Percentiles rank a stretch among this genome's conserved stretches.
These are phyloP conservation scores for Hypoxylon sp. DNA, from an alignment of 2,329 filamentous ascomycete species.

Conservation along the genomic window DNA sequence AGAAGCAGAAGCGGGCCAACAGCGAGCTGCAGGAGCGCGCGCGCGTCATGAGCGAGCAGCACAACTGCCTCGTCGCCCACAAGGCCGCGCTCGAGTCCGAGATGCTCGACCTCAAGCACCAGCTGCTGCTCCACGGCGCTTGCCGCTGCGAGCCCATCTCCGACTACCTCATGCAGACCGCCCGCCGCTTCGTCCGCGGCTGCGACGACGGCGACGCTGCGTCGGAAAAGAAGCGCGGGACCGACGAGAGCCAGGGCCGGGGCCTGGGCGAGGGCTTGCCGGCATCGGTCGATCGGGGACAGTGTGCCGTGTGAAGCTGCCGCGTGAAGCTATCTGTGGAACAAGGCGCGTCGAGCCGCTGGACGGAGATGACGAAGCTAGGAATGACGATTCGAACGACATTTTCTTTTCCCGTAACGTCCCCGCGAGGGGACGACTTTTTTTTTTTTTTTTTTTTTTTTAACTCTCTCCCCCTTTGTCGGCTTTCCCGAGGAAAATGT, in stretches of 20 bases:
- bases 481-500: too few relatives aligned
- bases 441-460: too few relatives aligned
- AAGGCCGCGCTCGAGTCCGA: conserved; percentile 26
- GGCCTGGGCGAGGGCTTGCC: not conserved
- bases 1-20: conserved; percentile 30
- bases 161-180: conserved; percentile 22
- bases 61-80: conserved; percentile 19
- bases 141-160: conserved; percentile 27
- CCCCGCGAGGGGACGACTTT: too few relatives aligned
- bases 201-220: not conserved
- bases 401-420: too few relatives aligned
- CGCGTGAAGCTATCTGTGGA: too few relatives aligned
- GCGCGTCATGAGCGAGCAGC: conserved; percentile 19
- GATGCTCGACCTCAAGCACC: conserved; percentile 26
- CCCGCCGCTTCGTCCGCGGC: conserved; percentile 15
- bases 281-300: not conserved
- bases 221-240: not conserved
- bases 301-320: not conserved
- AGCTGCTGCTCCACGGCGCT: conserved; percentile 23
- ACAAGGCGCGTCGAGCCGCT: too few relatives aligned
- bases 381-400: too few relatives aligned
- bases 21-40: conserved; percentile 21
- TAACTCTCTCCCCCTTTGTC: too few relatives aligned
- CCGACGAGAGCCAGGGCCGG: not conserved
- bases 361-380: too few relatives aligned